These are phyloP conservation scores for Russula sp. DNA, from an alignment of 768 basidiomycete genomes.

Conservation along the genomic window DNA sequence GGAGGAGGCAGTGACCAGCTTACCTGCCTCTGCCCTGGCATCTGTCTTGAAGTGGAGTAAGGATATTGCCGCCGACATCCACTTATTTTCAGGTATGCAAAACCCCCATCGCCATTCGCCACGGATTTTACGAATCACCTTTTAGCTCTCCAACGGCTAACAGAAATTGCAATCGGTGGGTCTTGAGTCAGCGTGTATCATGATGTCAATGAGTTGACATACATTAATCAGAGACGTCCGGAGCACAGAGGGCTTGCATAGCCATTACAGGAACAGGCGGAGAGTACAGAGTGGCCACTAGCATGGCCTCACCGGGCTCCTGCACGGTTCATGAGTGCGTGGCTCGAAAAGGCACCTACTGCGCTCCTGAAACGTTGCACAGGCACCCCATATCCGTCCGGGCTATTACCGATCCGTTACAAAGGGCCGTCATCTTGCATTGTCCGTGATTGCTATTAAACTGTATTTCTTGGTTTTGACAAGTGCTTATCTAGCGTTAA, in stretches of 20 bases:
- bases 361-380: neutral
- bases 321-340: slow-evolving; percentile 68
- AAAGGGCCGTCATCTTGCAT: slow-evolving; percentile 61
- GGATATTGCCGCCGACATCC: slow-evolving; percentile 68
- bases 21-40: slow-evolving; percentile 56
- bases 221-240: slow-evolving; percentile 46
- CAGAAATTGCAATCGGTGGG: slow-evolving; percentile 64
- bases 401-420: slow-evolving; percentile 52
- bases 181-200: neutral
- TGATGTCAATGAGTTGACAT: neutral
- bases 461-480: neutral
- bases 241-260: slow-evolving; percentile 61
- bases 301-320: slow-evolving; percentile 50
- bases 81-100: slow-evolving; percentile 50
- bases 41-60: slow-evolving; percentile 71
- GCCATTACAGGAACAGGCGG: slow-evolving; percentile 65
- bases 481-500: slow-evolving; percentile 42
- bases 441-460: slow-evolving; percentile 37
- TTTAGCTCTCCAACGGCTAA: slow-evolving; percentile 55
- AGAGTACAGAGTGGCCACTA: slow-evolving; percentile 65
- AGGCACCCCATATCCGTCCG: slow-evolving; percentile 60
- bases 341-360: neutral
- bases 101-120: neutral
- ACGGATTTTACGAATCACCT: slow-evolving; percentile 22
- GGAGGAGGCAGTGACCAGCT: slow-evolving; percentile 48